Base-by-base conservation (phyloP, 352 stramenopile species). In the Thalassiosira mediterranea region DNA sequence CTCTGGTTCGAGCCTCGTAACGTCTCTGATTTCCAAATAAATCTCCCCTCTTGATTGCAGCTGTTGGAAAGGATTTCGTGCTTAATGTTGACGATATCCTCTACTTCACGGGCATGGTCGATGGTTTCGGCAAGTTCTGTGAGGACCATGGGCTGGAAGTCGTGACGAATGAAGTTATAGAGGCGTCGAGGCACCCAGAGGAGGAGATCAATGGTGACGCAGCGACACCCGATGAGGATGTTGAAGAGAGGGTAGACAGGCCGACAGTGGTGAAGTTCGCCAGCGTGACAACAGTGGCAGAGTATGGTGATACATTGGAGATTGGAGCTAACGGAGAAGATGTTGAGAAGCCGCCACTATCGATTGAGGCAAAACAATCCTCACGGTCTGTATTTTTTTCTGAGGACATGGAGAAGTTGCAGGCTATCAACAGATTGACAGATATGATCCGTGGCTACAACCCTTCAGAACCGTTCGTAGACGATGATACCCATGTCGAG, bases 101-200 rank as follows among this genome's bases (percentile, higher is more conserved):
- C 5, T 82, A 75, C 44, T 87, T 87, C 38, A 85, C 75, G 11
- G 79, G 79, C 19, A 44, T 86, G 29, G 59, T 84, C 10, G 70
- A 85, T 11, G 60, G 26, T 15, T 85, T 87, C 71, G 62, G 66
- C 19, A 47, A 83, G n/a, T 82, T 87, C 37, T 87, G 79, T 40
- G 59, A 79, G 17, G 63, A 75, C 21, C 46, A 85, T 19, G 79
- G 72, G 8, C 60, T 87, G 23, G 65, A 84, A 57, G 29, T 81
- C 0, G 31, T 87, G 11, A 87, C 79, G 3, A 80, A 83, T 40
- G 69, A 67, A 31, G 58, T 78, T 4, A n/a, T n/a, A n/a, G 69
- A 85, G 15, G 53, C 47, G 8, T 7, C 21, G 7, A 54, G n/a
- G 7, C 11, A 25, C 46, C 8, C 46, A 17, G 21, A 25, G 13